phyloP scores from a whole-genome alignment of 768 basidiomycete species.

The Clitopilus hobsonii region DNA sequence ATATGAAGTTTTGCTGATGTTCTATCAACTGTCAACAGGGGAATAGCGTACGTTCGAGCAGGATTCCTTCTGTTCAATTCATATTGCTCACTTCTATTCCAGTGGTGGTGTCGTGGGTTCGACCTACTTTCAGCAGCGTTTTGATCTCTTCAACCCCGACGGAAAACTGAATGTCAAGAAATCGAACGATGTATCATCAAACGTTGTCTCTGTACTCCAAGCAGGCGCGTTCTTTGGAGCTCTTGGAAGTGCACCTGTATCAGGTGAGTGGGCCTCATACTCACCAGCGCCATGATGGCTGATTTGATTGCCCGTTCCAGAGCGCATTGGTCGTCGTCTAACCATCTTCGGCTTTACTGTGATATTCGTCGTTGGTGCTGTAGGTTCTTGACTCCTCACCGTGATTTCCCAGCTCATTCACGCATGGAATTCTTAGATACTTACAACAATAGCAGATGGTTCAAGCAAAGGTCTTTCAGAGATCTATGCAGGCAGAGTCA shows the following conservation, averaged over 20 bases:
- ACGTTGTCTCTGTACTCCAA: constrained; percentile 85
- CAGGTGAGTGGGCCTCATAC: constrained; percentile 37
- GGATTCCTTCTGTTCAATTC: background rate
- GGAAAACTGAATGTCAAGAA: constrained; percentile 31
- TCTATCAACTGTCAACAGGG: constrained; percentile 6
- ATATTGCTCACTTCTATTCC: background rate
- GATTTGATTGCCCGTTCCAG: constrained; percentile 24
- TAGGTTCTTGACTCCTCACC: constrained; percentile 25
- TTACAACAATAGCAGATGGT: constrained; percentile 65
- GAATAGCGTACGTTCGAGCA: constrained; percentile 15
- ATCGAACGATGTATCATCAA: constrained; percentile 57
- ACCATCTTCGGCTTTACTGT: constrained; percentile 56
- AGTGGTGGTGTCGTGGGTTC: constrained; percentile 72
- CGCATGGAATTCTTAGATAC: constrained; percentile 36
- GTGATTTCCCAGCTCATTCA: background rate
- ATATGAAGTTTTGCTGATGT: background rate
- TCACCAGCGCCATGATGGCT: background rate
- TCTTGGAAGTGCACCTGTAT: constrained; percentile 64
- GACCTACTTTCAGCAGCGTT: constrained; percentile 54
- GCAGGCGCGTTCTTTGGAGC: constrained; percentile 89
- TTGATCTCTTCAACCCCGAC: constrained; percentile 46
- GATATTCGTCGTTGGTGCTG: constrained; percentile 72
- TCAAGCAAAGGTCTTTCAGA: constrained; percentile 52
- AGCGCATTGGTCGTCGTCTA: constrained; percentile 61
- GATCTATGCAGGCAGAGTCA: constrained; percentile 78